Conservation (phyloP, 352 stramenopile species). For the Pythium rishiriense region DNA sequence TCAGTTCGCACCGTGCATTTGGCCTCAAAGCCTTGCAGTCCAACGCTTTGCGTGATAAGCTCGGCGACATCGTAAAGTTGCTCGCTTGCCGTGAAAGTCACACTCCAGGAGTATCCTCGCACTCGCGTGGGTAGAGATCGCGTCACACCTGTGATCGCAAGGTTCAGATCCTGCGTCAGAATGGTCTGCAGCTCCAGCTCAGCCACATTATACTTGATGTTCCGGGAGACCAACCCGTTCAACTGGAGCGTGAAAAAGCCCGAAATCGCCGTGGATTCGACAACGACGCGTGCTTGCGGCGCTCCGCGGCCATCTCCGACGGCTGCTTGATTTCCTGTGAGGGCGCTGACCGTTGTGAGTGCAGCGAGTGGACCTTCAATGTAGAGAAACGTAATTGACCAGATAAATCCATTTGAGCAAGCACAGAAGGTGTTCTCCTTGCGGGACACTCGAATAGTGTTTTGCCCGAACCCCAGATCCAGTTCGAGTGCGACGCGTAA, state of each 20-base stretch:
- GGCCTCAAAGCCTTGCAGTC: conserved; percentile 62
- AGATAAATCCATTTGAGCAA: conserved; percentile 70
- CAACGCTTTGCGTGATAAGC: conserved; percentile 47
- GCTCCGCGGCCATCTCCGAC: conserved; percentile 61
- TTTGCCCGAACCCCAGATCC: conserved; percentile 65
- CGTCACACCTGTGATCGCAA: conserved; percentile 57
- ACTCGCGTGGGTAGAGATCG: conserved; percentile 41
- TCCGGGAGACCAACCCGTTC: conserved; percentile 52
- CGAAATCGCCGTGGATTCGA: conserved; percentile 60
- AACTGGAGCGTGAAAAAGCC: conserved; percentile 71
- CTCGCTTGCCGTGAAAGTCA: conserved; percentile 74
- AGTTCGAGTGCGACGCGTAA: conserved; percentile 70
- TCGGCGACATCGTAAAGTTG: conserved; percentile 61
- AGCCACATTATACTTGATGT: conserved; percentile 65
- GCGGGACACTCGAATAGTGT: conserved; percentile 59
- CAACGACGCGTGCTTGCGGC: conserved; percentile 42
- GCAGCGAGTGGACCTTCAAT: conserved; percentile 54
- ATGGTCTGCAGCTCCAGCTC: conserved; percentile 59
- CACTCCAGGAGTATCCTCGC: conserved; percentile 65
- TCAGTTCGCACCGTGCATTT: conserved; percentile 47
- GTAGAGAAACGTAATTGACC: conserved; percentile 80
- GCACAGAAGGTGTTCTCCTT: conserved; percentile 69
- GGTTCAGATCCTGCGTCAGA: conserved; percentile 59
- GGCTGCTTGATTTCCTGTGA: conserved; percentile 52
- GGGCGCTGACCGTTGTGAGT: conserved; percentile 42